Base-by-base conservation (phyloP, 164 flowering plant species). In the Sedum album region DNA sequence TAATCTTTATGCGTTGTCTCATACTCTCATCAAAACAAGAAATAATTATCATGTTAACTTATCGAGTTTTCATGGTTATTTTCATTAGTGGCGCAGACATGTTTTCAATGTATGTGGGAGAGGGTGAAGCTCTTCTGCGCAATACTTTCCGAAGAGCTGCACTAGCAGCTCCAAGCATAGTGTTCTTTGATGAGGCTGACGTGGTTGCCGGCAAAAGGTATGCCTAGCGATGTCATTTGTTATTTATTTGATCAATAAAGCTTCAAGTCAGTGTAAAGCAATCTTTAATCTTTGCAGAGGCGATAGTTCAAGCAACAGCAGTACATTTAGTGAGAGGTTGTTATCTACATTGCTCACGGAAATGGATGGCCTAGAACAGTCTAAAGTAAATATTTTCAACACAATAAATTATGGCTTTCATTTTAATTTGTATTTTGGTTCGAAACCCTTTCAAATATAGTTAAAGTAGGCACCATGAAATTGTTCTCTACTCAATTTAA, bases 21-120 rank as follows among this genome's bases (percentile, higher is more conserved):
- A 14, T 4, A 26, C 28, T 28, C 33, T 20, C 31, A 13, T 5
- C 4, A 44, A 44, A 44, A 44, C 2, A 2, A 41, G 5, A 26
- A 11, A 0, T 28, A 7, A 8, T 30, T 1, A 10, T 14, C 13
- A 28, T 13, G 33, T 7, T 57, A 13, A 57, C 21, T 2, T 33
- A 14, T 38, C 46, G 7, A 33, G 30, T 65, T 61, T 35, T 21
- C 9, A 23, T 36, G 31, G 48, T 30, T 33, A 26, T 73, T 65
- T 17, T 48, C 31, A 30, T 68, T 81, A 94, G 99, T 85, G 89
- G 97, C 74, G 99, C 99, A 80, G 97, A 95, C 63, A 73, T 92
- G 44, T 91, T 79, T 68, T 91, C 97, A 23, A 95, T 88, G 97
- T 95, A 95, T 79, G 99, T 92, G 73, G 99, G 99, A 74, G 99